Percentiles rank a stretch among this genome's conserved stretches.
These are phyloP conservation scores for Boletus subluridellus DNA, from an alignment of 1,284 basidiomycete genomes.

Conservation along the genomic window DNA sequence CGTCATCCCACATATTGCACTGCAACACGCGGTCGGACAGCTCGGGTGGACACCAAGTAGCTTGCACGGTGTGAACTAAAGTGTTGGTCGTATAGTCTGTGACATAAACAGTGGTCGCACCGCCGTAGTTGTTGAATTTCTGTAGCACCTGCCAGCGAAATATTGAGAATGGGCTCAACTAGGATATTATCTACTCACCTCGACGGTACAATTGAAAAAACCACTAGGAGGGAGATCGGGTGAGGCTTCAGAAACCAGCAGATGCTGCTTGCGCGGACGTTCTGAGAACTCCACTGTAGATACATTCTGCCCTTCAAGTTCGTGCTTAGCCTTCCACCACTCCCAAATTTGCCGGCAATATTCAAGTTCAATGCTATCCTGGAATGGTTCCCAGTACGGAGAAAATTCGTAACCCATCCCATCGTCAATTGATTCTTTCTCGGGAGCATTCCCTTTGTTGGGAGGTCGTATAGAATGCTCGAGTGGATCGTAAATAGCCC, in stretches of 20 bases:
- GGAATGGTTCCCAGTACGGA: slow-evolving; percentile 33
- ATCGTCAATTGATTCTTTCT: slow-evolving; percentile 24
- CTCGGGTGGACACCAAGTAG: slow-evolving; percentile 47
- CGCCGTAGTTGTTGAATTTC: slow-evolving; percentile 37
- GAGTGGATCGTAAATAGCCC: slow-evolving; percentile 32
- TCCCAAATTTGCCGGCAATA: slow-evolving; percentile 41
- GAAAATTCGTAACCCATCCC: slow-evolving; percentile 32
- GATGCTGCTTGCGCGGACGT: slow-evolving; percentile 38
- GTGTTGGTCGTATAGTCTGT: slow-evolving; percentile 62
- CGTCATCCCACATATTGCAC: slow-evolving; percentile 57
- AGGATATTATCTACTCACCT: slow-evolving; percentile 41
- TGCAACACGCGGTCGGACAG: slow-evolving; percentile 47
- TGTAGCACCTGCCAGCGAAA: slow-evolving; percentile 44
- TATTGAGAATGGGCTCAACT: neutral
- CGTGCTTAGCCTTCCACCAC: slow-evolving; percentile 53
- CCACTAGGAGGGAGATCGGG: slow-evolving; percentile 46
- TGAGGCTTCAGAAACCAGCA: slow-evolving; percentile 49
- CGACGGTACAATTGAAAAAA: slow-evolving; percentile 66
- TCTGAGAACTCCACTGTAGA: slow-evolving; percentile 15
- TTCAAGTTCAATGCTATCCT: slow-evolving; percentile 30
- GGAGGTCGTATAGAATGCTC: slow-evolving; percentile 17
- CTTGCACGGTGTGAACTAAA: slow-evolving; percentile 31
- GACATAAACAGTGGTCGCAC: slow-evolving; percentile 53
- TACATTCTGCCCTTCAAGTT: slow-evolving; percentile 6
- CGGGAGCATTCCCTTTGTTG: slow-evolving; percentile 27